Base-by-base conservation (phyloP, 495 filamentous ascomycete species). In the Penicillium cosmopolitanum region DNA sequence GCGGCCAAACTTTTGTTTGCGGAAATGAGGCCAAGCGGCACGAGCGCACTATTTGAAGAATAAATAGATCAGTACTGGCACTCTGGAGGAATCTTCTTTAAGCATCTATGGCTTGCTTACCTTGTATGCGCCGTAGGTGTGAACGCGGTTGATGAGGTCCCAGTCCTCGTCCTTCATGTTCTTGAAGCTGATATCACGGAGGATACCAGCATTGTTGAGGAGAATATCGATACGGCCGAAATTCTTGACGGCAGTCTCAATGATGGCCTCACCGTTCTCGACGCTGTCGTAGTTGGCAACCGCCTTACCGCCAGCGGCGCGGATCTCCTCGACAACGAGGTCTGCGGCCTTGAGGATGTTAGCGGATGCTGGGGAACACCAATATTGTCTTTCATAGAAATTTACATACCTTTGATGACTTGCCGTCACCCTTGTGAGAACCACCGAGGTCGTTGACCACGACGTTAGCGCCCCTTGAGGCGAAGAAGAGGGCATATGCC, bases 221-320 rank as follows among this genome's bases (percentile, higher is more conserved):
- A 98, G 87, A 50, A 98, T 80, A 77, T 98, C 95, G 72, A 98
- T 85, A 62, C 93, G 89, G 63, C 95, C 96, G 67, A 93, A 98
- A 62, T 81, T 84, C 80, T 94, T 85, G 68, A 98, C 92, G 63
- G 95, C 96, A 19, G 95, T 97, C 57, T 97, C 89, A 80, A 98
- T 96, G 74, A 98, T 98, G 70, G 81, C 86, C 40, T 98, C 96
- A 62, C 95, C 95, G 70, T 95, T 84, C 78, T 92, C 91, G 67
- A 98, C 95, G 75, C 89, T 93, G 86, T 98, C 89, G 81, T 98
- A 98, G 84, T 96, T 98, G 72, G 96, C 92, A 33, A 96, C 93
- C 54, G 95, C 96, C 80, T 97, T 96, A 73, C 95, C 96, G 70
- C 95, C 96, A 47, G 88, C 88, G 69, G 89, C 84, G 74, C 85